phyloP scores from a whole-genome alignment of 169 alveolate species.

The Plasmodium cynomolgi region DNA sequence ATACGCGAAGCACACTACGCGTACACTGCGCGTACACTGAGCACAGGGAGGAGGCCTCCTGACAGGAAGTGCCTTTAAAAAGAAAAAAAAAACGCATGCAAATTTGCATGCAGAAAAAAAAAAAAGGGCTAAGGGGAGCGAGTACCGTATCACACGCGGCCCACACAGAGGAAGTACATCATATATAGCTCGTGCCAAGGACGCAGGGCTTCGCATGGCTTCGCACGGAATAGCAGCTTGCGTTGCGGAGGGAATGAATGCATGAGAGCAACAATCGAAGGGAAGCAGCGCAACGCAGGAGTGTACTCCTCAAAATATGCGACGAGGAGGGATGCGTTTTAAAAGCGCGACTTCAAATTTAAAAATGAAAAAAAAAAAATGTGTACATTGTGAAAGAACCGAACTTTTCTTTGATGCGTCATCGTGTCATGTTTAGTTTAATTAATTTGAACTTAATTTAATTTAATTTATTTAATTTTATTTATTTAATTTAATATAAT shows the following conservation, averaged over 20 bases:
- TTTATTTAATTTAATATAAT: too few species aligned
- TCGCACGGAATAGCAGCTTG: neutral
- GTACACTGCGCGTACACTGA: neutral
- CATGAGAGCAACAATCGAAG: neutral
- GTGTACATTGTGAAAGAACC: neutral
- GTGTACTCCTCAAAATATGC: neutral
- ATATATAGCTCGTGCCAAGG: neutral
- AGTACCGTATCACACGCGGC: neutral
- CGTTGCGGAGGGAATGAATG: neutral
- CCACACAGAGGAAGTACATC: neutral
- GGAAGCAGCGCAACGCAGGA: neutral
- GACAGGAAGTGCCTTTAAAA: neutral
- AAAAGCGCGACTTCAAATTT: neutral
- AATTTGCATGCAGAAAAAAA: neutral
- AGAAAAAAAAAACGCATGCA: neutral
- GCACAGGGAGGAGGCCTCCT: neutral
- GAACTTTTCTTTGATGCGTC: neutral
- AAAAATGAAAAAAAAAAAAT: too few species aligned
- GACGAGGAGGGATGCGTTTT: neutral
- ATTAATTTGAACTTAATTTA: too few species aligned
- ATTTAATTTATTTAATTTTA: too few species aligned
- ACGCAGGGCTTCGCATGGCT: neutral
- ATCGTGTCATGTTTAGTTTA: too few species aligned
- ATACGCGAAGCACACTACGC: neutral
- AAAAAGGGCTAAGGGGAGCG: neutral